These are phyloP conservation scores for Trichomonas gallinae DNA, from an alignment of 208 protist genomes.

Conservation along the genomic window DNA sequence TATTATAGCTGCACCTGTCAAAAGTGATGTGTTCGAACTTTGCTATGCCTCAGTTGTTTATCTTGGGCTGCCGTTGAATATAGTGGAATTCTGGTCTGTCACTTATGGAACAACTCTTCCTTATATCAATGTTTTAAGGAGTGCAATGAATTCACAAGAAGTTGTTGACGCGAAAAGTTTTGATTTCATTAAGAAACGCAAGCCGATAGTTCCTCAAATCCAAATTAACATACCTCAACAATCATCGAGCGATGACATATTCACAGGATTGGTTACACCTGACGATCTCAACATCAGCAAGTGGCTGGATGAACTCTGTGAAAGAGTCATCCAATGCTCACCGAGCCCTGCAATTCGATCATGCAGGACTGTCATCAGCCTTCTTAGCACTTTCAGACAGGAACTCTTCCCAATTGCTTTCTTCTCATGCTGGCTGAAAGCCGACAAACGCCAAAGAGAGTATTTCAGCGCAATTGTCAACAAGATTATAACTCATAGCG, in stretches of 20 bases:
- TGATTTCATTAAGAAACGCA: neutral
- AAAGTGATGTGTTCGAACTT: neutral
- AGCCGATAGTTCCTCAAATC: neutral
- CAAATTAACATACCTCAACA: neutral
- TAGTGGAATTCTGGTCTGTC: neutral
- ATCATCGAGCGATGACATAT: neutral
- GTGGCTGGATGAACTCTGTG: neutral
- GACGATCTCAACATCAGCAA: neutral
- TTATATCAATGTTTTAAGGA: neutral
- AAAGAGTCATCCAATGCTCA: neutral
- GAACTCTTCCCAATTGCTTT: conserved; percentile 1
- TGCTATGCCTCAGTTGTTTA: neutral
- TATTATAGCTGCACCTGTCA: neutral
- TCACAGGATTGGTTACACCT: neutral
- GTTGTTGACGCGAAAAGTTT: neutral
- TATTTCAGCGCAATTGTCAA: neutral
- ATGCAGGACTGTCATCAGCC: neutral
- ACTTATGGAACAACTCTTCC: neutral
- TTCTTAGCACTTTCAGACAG: neutral
- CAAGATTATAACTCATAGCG: neutral
- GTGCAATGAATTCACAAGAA: neutral
- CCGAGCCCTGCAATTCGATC: neutral
- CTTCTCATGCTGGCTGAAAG: neutral
- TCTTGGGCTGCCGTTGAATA: neutral
- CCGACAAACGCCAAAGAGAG: neutral